Evolutionary conservation across 2,329 filamentous ascomycete species (phyloP), one percentile per base, ranked within the genome.

Genomic region (Orbilia quercus): DNA sequence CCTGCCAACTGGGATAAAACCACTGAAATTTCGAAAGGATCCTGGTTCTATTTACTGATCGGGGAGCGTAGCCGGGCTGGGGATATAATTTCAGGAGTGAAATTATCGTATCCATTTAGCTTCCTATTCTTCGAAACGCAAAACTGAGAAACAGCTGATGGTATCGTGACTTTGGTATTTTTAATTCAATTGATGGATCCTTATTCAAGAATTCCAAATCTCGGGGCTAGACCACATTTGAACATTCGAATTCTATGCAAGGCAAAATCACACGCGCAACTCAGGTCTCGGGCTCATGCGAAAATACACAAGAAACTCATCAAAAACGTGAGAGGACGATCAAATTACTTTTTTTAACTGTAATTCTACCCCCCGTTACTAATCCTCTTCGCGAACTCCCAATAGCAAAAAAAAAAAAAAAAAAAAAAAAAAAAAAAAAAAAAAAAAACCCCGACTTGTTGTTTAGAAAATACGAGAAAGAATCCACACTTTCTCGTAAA

Each of bases 141-240:
- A 25, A 20, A 25, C 3, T 23, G 22, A 50, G 22, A 16, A 54
- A 57, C 48, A 50, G 50, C 50, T 48, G 60, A 65, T 28, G 9
- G 23, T 65, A 57, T 45, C 60, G 42, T 65, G 48, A 65, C 45
- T 28, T 40, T 18, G 57, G 2, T 60, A 38, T 48, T 67, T 51
- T 23, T n/a, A 62, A 53, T 53, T 45, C 34, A n/a, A 48, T 28
- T 12, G 7, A 18, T 22, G 6, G n/a, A 67, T 44, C 44, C 16
- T 59, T 58, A 4, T 31, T 31, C 28, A n/a, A 34, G 12, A 28
- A 67, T 67, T 67, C 54, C 62, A 66, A 66, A 66, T 66, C 48
- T 59, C 11, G 18, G 12, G 25, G 38, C 40, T 31, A 31, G 28
- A 23, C 14, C 44, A 38, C 5, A 53, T 20, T 53, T 7, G 28